phyloP scores from a whole-genome alignment of 2,329 filamentous ascomycete genomes.

The Cordyceps pruinosa region DNA sequence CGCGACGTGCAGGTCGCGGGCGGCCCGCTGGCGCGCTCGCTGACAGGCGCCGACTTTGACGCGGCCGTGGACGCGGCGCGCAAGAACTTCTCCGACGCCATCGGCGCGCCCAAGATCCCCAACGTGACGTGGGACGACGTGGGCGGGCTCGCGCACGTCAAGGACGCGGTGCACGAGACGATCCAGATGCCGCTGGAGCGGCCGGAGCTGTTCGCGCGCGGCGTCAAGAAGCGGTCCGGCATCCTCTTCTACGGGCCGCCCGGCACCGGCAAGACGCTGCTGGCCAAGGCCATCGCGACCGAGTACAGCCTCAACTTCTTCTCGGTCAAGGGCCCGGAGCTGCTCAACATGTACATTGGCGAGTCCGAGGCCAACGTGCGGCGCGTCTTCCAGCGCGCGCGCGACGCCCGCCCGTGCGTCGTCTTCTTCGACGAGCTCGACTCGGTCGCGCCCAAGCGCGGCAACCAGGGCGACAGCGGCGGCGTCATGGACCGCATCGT shows the following conservation, averaged over 20 bases:
- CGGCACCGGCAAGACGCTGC: constrained; percentile 84
- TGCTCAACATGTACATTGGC: constrained; percentile 95
- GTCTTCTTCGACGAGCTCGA: constrained; percentile 94
- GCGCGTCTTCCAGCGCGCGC: constrained; percentile 77
- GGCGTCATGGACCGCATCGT: constrained; percentile 99
- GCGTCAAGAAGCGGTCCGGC: constrained; percentile 95
- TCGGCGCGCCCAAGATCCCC: constrained; percentile 95
- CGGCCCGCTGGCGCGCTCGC: constrained; percentile 67
- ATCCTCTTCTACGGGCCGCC: constrained; percentile 90
- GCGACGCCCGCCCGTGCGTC: constrained; percentile 79
- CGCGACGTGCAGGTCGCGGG: constrained; percentile 86
- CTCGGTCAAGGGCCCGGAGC: constrained; percentile 83
- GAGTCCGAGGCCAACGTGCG: constrained; percentile 90
- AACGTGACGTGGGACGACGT: constrained; percentile 97
- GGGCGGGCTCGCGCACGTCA: constrained; percentile 85
- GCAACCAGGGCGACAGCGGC: constrained; percentile 93
- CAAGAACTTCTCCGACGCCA: constrained; percentile 96
- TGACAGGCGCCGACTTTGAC: constrained; percentile 81
- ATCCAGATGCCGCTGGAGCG: constrained; percentile 88
- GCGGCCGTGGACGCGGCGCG: constrained; percentile 89
- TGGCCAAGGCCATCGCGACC: constrained; percentile 88
- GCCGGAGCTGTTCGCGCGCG: constrained; percentile 90
- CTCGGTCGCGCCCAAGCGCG: constrained; percentile 89
- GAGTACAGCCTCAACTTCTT: constrained; percentile 95
- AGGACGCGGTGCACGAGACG: constrained; percentile 94